These are phyloP conservation scores for Nemania sp. DNA, from an alignment of 2,329 filamentous ascomycete species.

Conservation along the genomic window DNA sequence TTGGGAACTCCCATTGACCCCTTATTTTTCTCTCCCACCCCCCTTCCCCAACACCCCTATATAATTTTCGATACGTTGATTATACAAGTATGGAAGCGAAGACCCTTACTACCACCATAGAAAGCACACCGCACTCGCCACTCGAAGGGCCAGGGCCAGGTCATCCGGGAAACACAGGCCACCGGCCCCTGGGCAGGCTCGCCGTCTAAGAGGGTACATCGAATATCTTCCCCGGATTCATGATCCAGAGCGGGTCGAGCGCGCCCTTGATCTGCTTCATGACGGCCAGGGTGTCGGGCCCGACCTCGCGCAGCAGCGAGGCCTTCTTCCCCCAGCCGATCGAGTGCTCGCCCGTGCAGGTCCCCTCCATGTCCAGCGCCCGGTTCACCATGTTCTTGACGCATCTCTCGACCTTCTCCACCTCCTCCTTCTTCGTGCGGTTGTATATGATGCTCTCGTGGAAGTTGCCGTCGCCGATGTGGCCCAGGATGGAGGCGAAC, in stretches of 20 bases:
- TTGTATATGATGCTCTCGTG: slow-evolving; percentile 93
- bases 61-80: no score
- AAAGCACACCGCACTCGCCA: no score
- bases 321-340: slow-evolving; percentile 87
- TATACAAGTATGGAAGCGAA: no score
- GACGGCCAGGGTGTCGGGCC: slow-evolving; percentile 76
- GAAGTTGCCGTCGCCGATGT: slow-evolving; percentile 94
- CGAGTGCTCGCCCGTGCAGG: slow-evolving; percentile 87
- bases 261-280: slow-evolving; percentile 86
- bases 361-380: slow-evolving; percentile 93
- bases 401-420: slow-evolving; percentile 75
- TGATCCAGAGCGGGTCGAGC: slow-evolving; percentile 82
- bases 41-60: no score
- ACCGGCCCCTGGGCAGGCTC: not conserved
- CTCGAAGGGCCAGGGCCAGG: no score
- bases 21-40: no score
- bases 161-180: not conserved
- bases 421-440: slow-evolving; percentile 68
- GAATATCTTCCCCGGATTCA: slow-evolving; percentile 94
- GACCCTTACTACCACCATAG: no score
- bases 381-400: slow-evolving; percentile 89
- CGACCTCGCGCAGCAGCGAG: slow-evolving; percentile 77
- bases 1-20: no score
- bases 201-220: slow-evolving; percentile 54
- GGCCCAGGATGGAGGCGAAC: slow-evolving; percentile 85